Evolutionary conservation across 192 early-diverging fungal genomes (phyloP).

Genomic region (Backusella morwellensis): DNA sequence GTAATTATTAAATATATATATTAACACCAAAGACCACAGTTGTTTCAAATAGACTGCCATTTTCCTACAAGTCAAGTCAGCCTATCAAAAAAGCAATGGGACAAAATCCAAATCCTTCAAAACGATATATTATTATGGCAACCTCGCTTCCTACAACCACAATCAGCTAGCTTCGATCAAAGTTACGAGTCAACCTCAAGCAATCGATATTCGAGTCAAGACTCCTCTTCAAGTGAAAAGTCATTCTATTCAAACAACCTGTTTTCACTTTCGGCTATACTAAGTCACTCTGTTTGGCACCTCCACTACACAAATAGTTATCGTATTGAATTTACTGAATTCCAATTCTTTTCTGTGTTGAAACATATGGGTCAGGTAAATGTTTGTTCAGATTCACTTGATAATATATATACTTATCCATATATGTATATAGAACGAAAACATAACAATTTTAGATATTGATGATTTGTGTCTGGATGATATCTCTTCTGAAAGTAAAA

Average conservation of each 20-base stretch:
- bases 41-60: constrained; percentile 38
- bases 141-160: constrained; percentile 19
- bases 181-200: neutral
- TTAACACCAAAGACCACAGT: constrained; percentile 4
- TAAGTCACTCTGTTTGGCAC: constrained; percentile 24
- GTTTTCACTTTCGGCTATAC: constrained; percentile 14
- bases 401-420: neutral
- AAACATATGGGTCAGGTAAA: constrained; percentile 37
- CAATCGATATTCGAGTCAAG: neutral
- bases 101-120: constrained; percentile 40
- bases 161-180: too few species aligned
- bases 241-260: neutral
- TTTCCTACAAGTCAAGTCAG: constrained; percentile 33
- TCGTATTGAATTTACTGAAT: constrained; percentile 37
- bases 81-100: constrained; percentile 35
- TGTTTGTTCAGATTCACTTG: neutral
- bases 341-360: constrained; percentile 44
- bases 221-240: constrained; percentile 1
- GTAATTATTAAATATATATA: neutral
- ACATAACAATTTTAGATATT: constrained; percentile 48
- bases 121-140: constrained; percentile 47
- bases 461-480: constrained; percentile 48
- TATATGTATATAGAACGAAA: constrained; percentile 36
- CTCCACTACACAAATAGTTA: constrained; percentile 19
- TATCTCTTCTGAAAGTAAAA: constrained; percentile 11